Conservation (phyloP, 2,329 filamentous ascomycete genomes). For the Capronia americana region DNA sequence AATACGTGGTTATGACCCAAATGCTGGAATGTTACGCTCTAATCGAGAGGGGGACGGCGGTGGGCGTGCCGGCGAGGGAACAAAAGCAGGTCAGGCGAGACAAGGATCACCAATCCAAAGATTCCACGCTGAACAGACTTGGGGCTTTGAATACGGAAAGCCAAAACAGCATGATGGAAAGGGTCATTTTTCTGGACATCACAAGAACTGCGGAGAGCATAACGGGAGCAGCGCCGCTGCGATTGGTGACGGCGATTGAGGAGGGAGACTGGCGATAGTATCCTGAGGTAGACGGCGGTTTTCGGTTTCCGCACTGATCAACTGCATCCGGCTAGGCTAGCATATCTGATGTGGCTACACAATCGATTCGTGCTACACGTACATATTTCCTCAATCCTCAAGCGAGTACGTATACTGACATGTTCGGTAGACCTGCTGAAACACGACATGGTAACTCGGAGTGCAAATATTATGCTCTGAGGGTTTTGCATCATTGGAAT, state of each 20-base stretch:
- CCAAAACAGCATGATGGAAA: slow-evolving; percentile 5
- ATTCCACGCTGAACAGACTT: slow-evolving; percentile 20
- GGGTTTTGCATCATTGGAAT: background rate
- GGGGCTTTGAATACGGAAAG: slow-evolving; percentile 25
- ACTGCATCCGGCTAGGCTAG: background rate
- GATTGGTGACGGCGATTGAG: background rate
- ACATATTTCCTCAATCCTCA: background rate
- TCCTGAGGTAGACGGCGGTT: background rate
- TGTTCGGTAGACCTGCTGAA: background rate
- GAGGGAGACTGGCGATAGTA: background rate
- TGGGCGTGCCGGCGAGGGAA: background rate
- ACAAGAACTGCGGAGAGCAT: slow-evolving; percentile 1
- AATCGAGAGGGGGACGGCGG: background rate
- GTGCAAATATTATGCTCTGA: background rate
- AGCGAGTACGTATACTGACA: background rate
- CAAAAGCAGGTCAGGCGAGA: background rate
- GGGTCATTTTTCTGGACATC: slow-evolving; percentile 1
- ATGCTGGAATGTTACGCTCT: slow-evolving; percentile 31
- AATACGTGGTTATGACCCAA: slow-evolving; percentile 34
- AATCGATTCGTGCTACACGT: background rate
- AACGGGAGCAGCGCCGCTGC: slow-evolving; percentile 5
- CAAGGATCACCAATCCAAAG: background rate
- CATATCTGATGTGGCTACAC: background rate
- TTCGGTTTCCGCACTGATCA: background rate
- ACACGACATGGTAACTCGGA: background rate